Conservation (phyloP, 2,329 filamentous ascomycete genomes). For the Microthyrium microscopicum region DNA sequence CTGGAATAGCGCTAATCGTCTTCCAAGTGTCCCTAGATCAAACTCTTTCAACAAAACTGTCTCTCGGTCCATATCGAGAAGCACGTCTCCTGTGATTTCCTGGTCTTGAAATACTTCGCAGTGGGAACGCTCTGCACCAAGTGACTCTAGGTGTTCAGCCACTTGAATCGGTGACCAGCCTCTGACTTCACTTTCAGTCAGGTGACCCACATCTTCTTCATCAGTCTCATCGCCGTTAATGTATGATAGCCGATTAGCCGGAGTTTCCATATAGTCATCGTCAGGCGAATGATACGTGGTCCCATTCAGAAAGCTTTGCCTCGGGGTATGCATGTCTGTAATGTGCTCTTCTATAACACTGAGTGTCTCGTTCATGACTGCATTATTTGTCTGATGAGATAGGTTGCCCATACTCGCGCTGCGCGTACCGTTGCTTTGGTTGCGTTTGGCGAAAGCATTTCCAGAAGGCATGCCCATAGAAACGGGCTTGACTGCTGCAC, state of each 20-base stretch:
- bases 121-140: conserved; percentile 73
- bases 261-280: conserved; percentile 79
- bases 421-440: conserved; percentile 7
- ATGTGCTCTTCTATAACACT: conserved; percentile 97
- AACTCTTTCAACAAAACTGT: conserved; percentile 93
- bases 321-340: conserved; percentile 58
- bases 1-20: conserved; percentile 86
- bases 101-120: conserved; percentile 92
- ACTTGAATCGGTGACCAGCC: conserved; percentile 68
- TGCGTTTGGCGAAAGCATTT: background rate
- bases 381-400: conserved; percentile 31
- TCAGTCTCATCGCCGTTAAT: conserved; percentile 92
- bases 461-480: background rate
- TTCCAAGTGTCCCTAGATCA: conserved; percentile 77
- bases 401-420: conserved; percentile 21
- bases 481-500: conserved; percentile 1
- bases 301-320: conserved; percentile 29
- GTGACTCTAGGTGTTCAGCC: conserved; percentile 72
- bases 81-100: conserved; percentile 85
- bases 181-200: conserved; percentile 58
- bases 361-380: conserved; percentile 83
- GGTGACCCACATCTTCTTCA: conserved; percentile 64
- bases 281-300: conserved; percentile 34
- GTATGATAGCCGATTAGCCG: conserved; percentile 67
- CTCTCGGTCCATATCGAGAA: conserved; percentile 88